Conservation (phyloP, 2,329 filamentous ascomycete species). For the Aspergillus sp. region DNA sequence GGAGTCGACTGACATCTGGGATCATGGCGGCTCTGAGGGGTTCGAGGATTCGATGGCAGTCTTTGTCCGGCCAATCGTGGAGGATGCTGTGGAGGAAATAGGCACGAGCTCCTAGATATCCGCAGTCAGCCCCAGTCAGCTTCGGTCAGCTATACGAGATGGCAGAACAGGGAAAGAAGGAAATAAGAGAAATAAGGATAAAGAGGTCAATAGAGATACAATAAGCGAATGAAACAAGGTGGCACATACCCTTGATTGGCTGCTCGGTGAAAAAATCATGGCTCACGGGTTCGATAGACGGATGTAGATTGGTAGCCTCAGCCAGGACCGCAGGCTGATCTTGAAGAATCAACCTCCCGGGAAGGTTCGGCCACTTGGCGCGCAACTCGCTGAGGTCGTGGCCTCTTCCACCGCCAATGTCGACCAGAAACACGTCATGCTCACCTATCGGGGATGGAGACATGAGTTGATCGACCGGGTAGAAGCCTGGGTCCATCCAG, state of each 20-base stretch:
- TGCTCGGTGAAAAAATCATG: constrained; percentile 53
- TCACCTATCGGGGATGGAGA: background rate
- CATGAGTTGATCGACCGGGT: constrained; percentile 21
- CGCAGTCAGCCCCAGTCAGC: too few relatives aligned
- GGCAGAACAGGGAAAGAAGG: too few relatives aligned
- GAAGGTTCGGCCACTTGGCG: constrained; percentile 8
- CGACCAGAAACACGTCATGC: constrained; percentile 38
- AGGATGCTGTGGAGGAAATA: constrained; percentile 13
- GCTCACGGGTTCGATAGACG: constrained; percentile 34
- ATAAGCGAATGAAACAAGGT: too few relatives aligned
- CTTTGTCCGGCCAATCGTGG: constrained; percentile 35
- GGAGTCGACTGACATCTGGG: constrained; percentile 42
- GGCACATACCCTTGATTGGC: constrained; percentile 43
- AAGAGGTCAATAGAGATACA: too few relatives aligned
- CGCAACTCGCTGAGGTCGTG: constrained; percentile 31
- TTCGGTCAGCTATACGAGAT: too few relatives aligned
- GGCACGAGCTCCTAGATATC: constrained; percentile 33
- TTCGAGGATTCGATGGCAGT: constrained; percentile 33
- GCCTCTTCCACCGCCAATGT: constrained; percentile 47
- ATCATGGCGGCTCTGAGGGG: constrained; percentile 36
- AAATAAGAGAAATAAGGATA: too few relatives aligned
- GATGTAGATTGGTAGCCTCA: constrained; percentile 12
- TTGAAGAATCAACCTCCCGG: constrained; percentile 52
- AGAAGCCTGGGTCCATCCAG: constrained; percentile 33
- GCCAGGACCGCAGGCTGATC: constrained; percentile 47